Evolutionary conservation across 1,284 basidiomycete species (phyloP).

Genomic region (Gomphus bonarii): DNA sequence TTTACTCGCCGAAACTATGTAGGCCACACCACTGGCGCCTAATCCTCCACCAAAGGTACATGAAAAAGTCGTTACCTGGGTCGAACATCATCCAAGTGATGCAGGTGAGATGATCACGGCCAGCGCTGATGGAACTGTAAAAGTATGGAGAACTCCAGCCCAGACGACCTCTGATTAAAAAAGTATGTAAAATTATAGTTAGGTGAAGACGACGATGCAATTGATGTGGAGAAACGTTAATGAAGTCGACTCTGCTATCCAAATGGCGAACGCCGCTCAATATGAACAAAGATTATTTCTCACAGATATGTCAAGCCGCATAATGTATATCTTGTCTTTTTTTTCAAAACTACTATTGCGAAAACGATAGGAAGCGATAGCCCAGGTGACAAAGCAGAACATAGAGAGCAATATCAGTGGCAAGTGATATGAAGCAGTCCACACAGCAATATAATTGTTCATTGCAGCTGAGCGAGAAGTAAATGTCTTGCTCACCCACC

Average conservation of each 20-base stretch:
- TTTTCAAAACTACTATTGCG: neutral
- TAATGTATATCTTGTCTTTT: no score
- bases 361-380: neutral
- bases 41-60: slow-evolving; percentile 68
- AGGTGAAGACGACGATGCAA: neutral
- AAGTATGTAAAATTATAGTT: neutral
- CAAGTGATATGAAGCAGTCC: neutral
- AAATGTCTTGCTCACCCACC: neutral
- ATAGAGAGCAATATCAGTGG: neutral
- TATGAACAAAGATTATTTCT: no score
- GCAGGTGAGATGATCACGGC: slow-evolving; percentile 78
- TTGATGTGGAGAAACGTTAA: neutral
- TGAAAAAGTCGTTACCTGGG: slow-evolving; percentile 81
- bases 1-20: neutral
- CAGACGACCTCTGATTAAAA: neutral
- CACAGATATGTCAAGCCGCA: no score
- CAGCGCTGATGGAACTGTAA: slow-evolving; percentile 78
- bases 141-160: slow-evolving; percentile 48
- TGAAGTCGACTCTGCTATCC: no score
- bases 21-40: slow-evolving; percentile 59
- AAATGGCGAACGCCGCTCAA: no score
- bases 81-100: slow-evolving; percentile 79
- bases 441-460: neutral
- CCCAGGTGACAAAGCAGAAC: neutral
- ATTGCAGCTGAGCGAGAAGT: slow-evolving; percentile 1